phyloP scores from a whole-genome alignment of 352 stramenopile species.

The Phytophthora sp. region DNA sequence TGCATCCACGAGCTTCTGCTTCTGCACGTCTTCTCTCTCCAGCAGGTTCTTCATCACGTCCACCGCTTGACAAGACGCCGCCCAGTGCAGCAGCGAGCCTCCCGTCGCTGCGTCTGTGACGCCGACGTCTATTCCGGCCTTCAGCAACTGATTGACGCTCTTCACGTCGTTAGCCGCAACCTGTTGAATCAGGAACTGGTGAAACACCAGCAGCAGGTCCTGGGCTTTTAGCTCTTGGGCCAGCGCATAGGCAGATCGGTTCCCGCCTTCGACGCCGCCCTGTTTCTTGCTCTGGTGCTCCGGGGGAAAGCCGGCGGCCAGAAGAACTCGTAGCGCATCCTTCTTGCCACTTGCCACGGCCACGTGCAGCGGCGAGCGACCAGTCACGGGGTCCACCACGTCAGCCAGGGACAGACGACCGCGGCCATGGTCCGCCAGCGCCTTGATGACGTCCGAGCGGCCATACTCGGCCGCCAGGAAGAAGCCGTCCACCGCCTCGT shows the following conservation, averaged over 20 bases:
- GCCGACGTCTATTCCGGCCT: slow-evolving; percentile 55
- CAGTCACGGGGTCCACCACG: slow-evolving; percentile 66
- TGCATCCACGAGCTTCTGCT: slow-evolving; percentile 49
- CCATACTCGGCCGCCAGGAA: slow-evolving; percentile 85
- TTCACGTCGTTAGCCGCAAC: slow-evolving; percentile 68
- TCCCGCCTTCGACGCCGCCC: not conserved
- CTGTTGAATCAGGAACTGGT: slow-evolving; percentile 89
- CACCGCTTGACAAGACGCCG: slow-evolving; percentile 70
- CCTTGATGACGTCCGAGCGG: slow-evolving; percentile 86
- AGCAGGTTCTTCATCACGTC: slow-evolving; percentile 62
- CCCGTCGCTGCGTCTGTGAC: slow-evolving; percentile 60
- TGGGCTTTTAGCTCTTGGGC: slow-evolving; percentile 60
- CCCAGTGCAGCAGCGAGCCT: slow-evolving; percentile 84
- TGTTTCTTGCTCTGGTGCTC: slow-evolving; percentile 47
- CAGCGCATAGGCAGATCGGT: slow-evolving; percentile 68
- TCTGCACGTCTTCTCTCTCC: slow-evolving; percentile 40
- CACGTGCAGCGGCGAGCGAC: slow-evolving; percentile 78
- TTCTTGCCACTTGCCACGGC: slow-evolving; percentile 75
- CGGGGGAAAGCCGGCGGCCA: slow-evolving; percentile 78
- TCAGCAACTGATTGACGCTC: slow-evolving; percentile 66
- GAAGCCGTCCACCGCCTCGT: slow-evolving; percentile 80
- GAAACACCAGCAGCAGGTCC: slow-evolving; percentile 81
- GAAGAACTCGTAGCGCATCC: slow-evolving; percentile 78
- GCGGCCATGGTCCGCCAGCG: slow-evolving; percentile 71
- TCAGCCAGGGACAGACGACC: slow-evolving; percentile 53